Base-by-base conservation (phyloP, 2,329 filamentous ascomycete genomes). In the Trichoderma hamatum region DNA sequence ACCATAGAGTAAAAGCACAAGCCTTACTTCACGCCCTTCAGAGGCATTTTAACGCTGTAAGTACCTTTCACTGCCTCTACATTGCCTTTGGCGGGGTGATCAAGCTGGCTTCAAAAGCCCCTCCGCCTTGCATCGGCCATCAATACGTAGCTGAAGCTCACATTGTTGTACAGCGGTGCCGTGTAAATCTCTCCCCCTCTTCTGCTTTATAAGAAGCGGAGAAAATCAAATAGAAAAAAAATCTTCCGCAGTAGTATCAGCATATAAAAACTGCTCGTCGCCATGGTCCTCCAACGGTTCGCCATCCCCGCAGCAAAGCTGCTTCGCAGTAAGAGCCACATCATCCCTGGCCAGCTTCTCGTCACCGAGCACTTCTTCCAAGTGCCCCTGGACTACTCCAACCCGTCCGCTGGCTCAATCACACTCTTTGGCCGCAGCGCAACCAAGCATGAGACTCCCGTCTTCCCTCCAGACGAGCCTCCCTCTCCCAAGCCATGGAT, bases 311-410 rank as follows among this genome's bases (percentile, higher is more conserved):
- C 78, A 16, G 82, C 82, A 58, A 78, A 77, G 71, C 75, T 83
- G 62, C 56, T 82, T 56, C 80, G 78, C 74, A 81, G 79, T 73
- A 82, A 79, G 62, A 79, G 80, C 4, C 83, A 86, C 72, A 70
- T 78, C 52, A 67, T 81, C n/a, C 81, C 81, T 32, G 93, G 93
- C 60, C 90, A 90, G 76, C 84, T 96, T 56, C 84, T 87, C 70
- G 86, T 96, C 70, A 91, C 91, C 2, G 94, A 97, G 78, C 86
- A 95, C 75, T 91, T 93, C 83, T 97, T 97, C 80, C 86, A 93
- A 73, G 94, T 97, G 13, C 94, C 94, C 3, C 85, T 92, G 71
- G 92, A 97, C 81, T 92, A 97, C 79, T 80, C 81, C 71, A 86
- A 89, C 67, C 88, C 89, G 1, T 77, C 82, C 3, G 82, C 84